Evolutionary conservation across 2,329 filamentous ascomycete species (phyloP).

Genomic region (Phialemonium atrogriseum): DNA sequence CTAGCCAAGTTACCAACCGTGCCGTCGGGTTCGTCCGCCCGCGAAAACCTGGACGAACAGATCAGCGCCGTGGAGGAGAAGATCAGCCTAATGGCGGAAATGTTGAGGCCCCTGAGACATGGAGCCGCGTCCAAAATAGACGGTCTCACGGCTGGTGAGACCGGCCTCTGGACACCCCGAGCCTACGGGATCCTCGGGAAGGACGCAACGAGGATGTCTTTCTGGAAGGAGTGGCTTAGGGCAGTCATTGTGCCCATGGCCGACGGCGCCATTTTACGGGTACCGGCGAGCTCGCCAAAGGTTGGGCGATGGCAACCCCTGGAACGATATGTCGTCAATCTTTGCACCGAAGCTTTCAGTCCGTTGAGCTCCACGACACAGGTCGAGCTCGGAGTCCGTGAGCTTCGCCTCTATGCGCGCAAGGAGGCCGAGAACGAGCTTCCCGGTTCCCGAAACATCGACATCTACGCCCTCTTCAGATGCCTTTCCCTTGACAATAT

Average conservation of each 20-base stretch:
- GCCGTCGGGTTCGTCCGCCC: constrained; percentile 69
- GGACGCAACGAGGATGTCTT: constrained; percentile 73
- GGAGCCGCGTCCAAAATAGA: constrained; percentile 96
- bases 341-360: constrained; percentile 90
- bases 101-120: constrained; percentile 84
- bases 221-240: constrained; percentile 98
- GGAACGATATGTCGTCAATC: constrained; percentile 92
- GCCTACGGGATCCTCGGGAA: constrained; percentile 88
- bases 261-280: constrained; percentile 71
- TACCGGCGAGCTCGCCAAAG: constrained; percentile 81
- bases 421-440: constrained; percentile 92
- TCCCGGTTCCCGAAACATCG: constrained; percentile 81
- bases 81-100: constrained; percentile 92
- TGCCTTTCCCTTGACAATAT: constrained; percentile 88
- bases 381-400: constrained; percentile 82
- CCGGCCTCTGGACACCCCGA: constrained; percentile 88
- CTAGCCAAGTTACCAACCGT: constrained; percentile 75
- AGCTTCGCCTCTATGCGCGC: constrained; percentile 83
- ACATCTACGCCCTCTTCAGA: constrained; percentile 88
- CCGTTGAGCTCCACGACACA: constrained; percentile 92
- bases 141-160: constrained; percentile 89
- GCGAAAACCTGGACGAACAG: constrained; percentile 83
- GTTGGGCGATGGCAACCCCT: constrained; percentile 93
- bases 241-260: constrained; percentile 94
- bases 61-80: constrained; percentile 97